Conservation (phyloP, 164 flowering plant species). For the Vitis labrusca region DNA sequence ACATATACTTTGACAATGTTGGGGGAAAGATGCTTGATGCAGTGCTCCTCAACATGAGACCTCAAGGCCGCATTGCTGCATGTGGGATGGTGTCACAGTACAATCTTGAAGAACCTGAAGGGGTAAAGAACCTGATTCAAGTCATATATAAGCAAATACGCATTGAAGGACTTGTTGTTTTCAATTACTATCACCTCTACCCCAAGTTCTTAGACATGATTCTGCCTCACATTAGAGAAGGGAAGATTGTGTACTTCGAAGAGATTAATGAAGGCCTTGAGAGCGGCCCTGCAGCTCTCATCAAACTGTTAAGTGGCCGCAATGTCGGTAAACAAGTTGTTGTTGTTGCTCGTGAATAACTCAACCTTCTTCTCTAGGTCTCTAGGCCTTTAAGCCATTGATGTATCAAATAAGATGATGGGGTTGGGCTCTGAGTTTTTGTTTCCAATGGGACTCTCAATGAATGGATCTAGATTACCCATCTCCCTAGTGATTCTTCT, state of each 20-base stretch:
- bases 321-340: slow-evolving; percentile 59
- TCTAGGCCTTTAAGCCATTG: too few relatives aligned
- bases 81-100: slow-evolving; percentile 69
- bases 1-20: slow-evolving; percentile 67
- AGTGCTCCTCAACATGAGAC: slow-evolving; percentile 54
- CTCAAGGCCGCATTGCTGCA: slow-evolving; percentile 46
- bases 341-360: slow-evolving; percentile 28
- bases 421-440: too few relatives aligned
- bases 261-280: slow-evolving; percentile 57
- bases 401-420: too few relatives aligned
- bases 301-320: slow-evolving; percentile 43
- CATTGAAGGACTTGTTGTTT: slow-evolving; percentile 46
- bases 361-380: too few relatives aligned
- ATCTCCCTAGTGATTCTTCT: too few relatives aligned
- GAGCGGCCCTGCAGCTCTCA: slow-evolving; percentile 58
- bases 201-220: slow-evolving; percentile 39
- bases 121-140: slow-evolving; percentile 36
- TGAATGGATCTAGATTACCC: too few relatives aligned
- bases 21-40: slow-evolving; percentile 72
- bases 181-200: slow-evolving; percentile 29
- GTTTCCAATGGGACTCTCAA: too few relatives aligned
- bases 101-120: slow-evolving; percentile 29
- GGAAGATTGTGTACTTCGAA: slow-evolving; percentile 51
- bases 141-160: slow-evolving; percentile 32
- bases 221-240: slow-evolving; percentile 31